Evolutionary conservation across 1,284 basidiomycete genomes (phyloP).

Genomic region (Gomphus bonarii): DNA sequence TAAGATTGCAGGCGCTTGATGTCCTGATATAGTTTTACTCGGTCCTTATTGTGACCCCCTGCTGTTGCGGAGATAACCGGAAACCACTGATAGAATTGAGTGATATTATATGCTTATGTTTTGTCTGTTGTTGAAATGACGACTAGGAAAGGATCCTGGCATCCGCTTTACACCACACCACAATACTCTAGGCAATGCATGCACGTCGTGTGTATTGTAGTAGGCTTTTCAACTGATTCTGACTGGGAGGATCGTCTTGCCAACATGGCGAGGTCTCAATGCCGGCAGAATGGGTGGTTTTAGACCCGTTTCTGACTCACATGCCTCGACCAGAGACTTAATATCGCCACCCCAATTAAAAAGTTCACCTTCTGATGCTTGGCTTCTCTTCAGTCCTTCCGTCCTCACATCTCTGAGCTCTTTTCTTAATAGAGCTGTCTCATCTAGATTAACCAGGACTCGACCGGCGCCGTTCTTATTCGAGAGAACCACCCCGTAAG

Average conservation of each 20-base stretch:
- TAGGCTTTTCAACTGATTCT: neutral
- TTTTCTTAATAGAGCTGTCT: neutral
- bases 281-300: conserved; percentile 20
- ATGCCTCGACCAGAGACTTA: conserved; percentile 17
- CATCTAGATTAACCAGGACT: neutral
- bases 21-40: too few species aligned
- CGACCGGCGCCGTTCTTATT: conserved; percentile 15
- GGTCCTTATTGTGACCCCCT: too few species aligned
- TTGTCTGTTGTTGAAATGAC: too few species aligned
- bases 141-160: too few species aligned
- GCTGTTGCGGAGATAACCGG: too few species aligned
- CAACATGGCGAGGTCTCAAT: neutral
- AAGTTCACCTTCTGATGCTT: conserved; percentile 1
- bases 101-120: too few species aligned
- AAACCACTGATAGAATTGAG: too few species aligned
- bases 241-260: neutral
- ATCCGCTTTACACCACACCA: too few species aligned
- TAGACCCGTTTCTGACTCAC: conserved; percentile 21
- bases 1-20: too few species aligned
- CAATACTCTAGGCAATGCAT: too few species aligned
- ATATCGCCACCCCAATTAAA: conserved; percentile 23
- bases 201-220: too few species aligned
- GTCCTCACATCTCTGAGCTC: neutral
- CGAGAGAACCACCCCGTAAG: conserved; percentile 19
- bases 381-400: neutral